Evolutionary conservation across 2,329 filamentous ascomycete genomes (phyloP), one percentile per base, ranked within the genome.

Genomic region (Diaporthe ilicicola): DNA sequence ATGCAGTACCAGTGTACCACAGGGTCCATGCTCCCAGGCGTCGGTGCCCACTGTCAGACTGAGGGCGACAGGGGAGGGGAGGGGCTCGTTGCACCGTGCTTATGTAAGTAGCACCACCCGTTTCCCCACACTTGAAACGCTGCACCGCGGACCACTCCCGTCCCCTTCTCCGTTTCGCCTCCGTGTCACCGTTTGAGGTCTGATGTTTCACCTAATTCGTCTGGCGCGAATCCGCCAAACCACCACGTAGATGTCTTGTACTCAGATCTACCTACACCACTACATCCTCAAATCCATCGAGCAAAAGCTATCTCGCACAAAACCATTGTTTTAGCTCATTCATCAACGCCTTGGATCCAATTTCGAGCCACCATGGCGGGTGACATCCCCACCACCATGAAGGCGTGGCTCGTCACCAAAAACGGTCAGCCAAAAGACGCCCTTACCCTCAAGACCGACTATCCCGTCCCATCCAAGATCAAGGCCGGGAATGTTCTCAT

Each of bases 401-500:
- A 76, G 72, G 76, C 78, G 19, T 79, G 76, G 76, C 46, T 76
- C 17, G 75, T 78, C 32, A 72, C 72, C 61, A 74, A 74, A 54
- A 78, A 78, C 46, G 76, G 76, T n/a, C 70, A 67, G 17, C 75
- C 76, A 15, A 69, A 69, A 22, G 70, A 76, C 15, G 76, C 77
- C 9, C 76, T 81, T 27, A 53, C 71, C 7, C 67, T 80, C 7
- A 74, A 73, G 56, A 72, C 70, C n/a, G 70, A 76, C 42, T 73
- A 64, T 37, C 76, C 76, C 7, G 73, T 72, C 22, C 27, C 64
- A 15, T 29, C 73, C 71, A 69, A 73, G 59, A 32, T 73, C 24
- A 76, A 65, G 17, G 54, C 67, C 34, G 54, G 70, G 10, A 71
- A 78, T 32, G 72, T 82, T 51, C 75, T 81, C 53, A 67, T 82